A percentile compares a stretch with the other conserved stretches of the same genome.
Conservation (phyloP, 75 land plant genomes). For the Adiantum capillusveneris region DNA sequence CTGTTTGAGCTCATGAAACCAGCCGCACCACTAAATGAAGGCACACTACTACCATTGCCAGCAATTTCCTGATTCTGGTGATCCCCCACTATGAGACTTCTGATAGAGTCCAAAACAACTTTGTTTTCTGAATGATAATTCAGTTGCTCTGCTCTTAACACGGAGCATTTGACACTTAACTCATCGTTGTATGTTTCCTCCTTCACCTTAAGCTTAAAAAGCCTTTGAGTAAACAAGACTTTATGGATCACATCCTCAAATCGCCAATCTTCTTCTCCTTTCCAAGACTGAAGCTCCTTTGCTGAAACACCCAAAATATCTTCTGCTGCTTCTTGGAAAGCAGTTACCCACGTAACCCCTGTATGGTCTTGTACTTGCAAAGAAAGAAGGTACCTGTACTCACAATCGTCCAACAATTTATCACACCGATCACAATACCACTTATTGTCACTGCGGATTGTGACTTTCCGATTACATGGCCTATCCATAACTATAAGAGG, state of each 20-base stretch:
- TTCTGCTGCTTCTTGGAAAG: slow-evolving; percentile 82
- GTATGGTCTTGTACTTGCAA: slow-evolving; percentile 84
- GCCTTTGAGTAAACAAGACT: slow-evolving; percentile 43
- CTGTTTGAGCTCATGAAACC: no score
- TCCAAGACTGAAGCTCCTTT: slow-evolving; percentile 59
- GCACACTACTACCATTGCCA: no score
- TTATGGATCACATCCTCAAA: slow-evolving; percentile 46
- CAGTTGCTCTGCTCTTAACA: slow-evolving; percentile 61
- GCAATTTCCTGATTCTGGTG: no score
- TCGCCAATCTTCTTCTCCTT: slow-evolving; percentile 58
- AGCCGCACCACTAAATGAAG: no score
- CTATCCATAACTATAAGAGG: slow-evolving; percentile 61
- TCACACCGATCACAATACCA: slow-evolving; percentile 91
- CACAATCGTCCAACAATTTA: slow-evolving; percentile 67
- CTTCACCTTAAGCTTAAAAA: slow-evolving; percentile 85
- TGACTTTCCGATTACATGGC: slow-evolving; percentile 89
- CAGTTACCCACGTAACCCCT: slow-evolving; percentile 82
- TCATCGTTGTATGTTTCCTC: slow-evolving; percentile 89
- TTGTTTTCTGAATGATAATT: slow-evolving; percentile 51
- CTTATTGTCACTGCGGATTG: slow-evolving; percentile 64
- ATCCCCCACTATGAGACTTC: slow-evolving; percentile 27
- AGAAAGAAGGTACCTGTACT: slow-evolving; percentile 79
- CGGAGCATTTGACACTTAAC: slow-evolving; percentile 62
- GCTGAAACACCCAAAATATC: slow-evolving; percentile 81
- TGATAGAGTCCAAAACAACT: slow-evolving; percentile 47